Evolutionary conservation across 306 rosid genomes (phyloP).

Genomic region (Abrus pulchellus): DNA sequence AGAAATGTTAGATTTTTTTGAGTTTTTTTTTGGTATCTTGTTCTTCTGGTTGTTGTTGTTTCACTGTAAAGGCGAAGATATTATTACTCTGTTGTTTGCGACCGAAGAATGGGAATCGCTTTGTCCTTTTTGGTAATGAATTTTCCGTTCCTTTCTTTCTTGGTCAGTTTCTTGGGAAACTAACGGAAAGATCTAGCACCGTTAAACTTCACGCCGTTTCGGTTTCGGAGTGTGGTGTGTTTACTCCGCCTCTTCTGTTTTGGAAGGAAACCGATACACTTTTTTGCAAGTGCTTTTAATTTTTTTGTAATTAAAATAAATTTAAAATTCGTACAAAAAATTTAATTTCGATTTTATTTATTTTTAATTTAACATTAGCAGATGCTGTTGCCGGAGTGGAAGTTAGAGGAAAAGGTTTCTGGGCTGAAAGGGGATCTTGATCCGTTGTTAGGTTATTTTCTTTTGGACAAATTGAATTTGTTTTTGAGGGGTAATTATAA

Average conservation of each 20-base stretch:
- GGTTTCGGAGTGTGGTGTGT: neutral
- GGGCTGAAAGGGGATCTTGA: neutral
- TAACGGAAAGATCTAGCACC: neutral
- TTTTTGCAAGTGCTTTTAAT: too few species aligned
- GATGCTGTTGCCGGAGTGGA: neutral
- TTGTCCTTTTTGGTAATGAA: neutral
- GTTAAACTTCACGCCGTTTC: slow-evolving; percentile 25
- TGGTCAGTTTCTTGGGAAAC: slow-evolving; percentile 33
- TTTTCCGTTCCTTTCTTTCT: slow-evolving; percentile 3
- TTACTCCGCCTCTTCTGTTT: slow-evolving; percentile 3
- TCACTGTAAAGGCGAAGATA: slow-evolving; percentile 55
- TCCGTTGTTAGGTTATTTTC: neutral
- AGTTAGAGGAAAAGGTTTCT: neutral
- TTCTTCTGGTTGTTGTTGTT: slow-evolving; percentile 43
- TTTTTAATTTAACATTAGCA: neutral
- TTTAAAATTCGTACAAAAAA: neutral
- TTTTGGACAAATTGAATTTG: neutral
- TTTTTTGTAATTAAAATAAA: neutral
- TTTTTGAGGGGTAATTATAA: too few species aligned
- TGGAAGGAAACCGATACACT: neutral
- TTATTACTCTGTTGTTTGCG: slow-evolving; percentile 46
- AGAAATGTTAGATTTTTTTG: slow-evolving; percentile 40
- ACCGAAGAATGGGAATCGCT: slow-evolving; percentile 45
- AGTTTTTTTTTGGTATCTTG: neutral
- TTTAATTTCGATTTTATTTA: neutral